A percentile compares a stretch with the other conserved stretches of the same genome.
These are phyloP conservation scores for Suillus tomentosus DNA, from an alignment of 768 basidiomycete species.

Conservation along the genomic window DNA sequence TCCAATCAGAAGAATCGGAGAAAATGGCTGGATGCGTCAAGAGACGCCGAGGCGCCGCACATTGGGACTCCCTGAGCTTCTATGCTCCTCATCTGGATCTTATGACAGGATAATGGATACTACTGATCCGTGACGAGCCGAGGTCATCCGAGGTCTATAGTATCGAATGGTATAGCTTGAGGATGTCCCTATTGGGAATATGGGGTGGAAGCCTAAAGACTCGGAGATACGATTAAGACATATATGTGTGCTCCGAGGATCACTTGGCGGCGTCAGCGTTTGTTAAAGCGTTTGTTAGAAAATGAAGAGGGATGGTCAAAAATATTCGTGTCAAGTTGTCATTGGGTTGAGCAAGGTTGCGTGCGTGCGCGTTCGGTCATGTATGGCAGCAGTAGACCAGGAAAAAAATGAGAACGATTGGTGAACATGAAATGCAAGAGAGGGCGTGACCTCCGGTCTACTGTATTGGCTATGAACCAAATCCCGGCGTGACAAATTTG, in stretches of 20 bases:
- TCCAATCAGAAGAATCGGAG: background rate
- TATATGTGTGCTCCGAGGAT: slow-evolving; percentile 1
- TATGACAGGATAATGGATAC: background rate
- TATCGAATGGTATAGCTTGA: slow-evolving; percentile 3
- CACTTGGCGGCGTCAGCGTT: background rate
- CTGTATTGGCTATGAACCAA: slow-evolving; percentile 67
- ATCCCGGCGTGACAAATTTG: slow-evolving; percentile 35
- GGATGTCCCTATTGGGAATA: slow-evolving; percentile 17
- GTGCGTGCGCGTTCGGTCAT: background rate
- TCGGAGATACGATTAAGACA: slow-evolving; percentile 9
- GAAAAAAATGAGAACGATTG: slow-evolving; percentile 4
- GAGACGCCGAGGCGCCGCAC: background rate
- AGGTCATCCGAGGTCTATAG: slow-evolving; percentile 2
- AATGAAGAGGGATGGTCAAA: background rate
- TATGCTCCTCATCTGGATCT: background rate
- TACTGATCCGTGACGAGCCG: slow-evolving; percentile 4
- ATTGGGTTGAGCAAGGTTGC: background rate
- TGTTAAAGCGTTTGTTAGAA: background rate
- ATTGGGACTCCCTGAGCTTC: background rate
- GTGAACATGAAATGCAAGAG: slow-evolving; percentile 17
- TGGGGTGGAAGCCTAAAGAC: slow-evolving; percentile 26
- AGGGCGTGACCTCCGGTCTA: slow-evolving; percentile 43
- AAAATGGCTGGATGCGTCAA: background rate
- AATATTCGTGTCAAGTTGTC: background rate
- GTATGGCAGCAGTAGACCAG: background rate